phyloP scores from a whole-genome alignment of 2,329 filamentous ascomycete species.

The Sordariomycetes sp. region DNA sequence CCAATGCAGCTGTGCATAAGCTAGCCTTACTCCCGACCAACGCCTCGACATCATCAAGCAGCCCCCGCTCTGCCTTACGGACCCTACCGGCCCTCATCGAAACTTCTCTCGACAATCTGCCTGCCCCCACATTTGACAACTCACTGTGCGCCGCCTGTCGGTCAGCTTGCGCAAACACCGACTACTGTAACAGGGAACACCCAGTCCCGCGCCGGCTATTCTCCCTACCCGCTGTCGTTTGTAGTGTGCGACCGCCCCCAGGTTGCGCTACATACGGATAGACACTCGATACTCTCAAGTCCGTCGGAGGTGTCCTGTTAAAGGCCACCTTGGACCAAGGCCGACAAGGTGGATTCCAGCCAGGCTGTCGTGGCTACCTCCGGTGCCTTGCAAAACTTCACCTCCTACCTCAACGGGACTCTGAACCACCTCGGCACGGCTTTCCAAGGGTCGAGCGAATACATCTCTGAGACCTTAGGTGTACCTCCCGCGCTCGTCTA shows the following conservation, averaged over 20 bases:
- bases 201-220: too few relatives aligned
- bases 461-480: slow-evolving; percentile 40
- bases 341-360: slow-evolving; percentile 53
- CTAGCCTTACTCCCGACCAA: slow-evolving; percentile 1
- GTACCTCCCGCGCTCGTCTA: slow-evolving; percentile 39
- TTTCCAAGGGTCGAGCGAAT: slow-evolving; percentile 39
- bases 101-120: background rate
- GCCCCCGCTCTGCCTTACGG: slow-evolving; percentile 10
- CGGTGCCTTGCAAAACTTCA: slow-evolving; percentile 54
- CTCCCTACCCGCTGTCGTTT: too few relatives aligned
- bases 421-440: slow-evolving; percentile 37
- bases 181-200: too few relatives aligned
- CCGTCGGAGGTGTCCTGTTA: slow-evolving; percentile 6
- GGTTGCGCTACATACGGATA: background rate
- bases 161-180: too few relatives aligned
- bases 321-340: slow-evolving; percentile 9
- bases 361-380: slow-evolving; percentile 49
- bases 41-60: slow-evolving; percentile 3
- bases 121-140: background rate
- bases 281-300: background rate
- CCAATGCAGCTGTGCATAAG: slow-evolving; percentile 1
- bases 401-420: slow-evolving; percentile 47
- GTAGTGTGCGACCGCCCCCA: background rate
- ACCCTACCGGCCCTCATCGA: slow-evolving; percentile 5
- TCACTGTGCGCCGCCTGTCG: too few relatives aligned